Base-by-base conservation (phyloP, 208 protist species). In the Balamuthia mandrillaris region DNA sequence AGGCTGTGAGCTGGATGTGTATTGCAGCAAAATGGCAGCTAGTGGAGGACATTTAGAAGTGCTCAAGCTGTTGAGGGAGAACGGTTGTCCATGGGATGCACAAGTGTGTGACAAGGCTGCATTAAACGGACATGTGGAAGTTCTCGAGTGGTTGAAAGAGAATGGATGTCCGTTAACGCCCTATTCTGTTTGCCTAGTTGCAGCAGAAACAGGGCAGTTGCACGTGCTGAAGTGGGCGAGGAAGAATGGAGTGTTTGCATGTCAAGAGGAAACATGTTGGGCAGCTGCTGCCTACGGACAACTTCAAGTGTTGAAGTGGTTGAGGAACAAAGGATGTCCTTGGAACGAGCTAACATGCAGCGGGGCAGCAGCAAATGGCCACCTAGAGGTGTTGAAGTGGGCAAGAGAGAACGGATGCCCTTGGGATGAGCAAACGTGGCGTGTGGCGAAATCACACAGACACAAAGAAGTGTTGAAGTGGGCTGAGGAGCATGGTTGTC, bases 361-460 rank as follows among this genome's bases (percentile, higher is more conserved):
- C 21, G 65, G 37, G 21, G 65, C 65, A 27, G 65, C 65, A n/a
- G 21, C 29, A 39, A 27, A 27, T n/a, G 65, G 41, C 29, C 65
- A 75, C 33, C 41, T 75, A 14, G 65, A 75, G 65, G 21, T 75
- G 6, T 75, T 75, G 24, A 27, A 75, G 24, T 75, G 65, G 65
- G 10, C 29, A n/a, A 27, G 41, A 27, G 65, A 14, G 41, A 41
- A 75, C 31, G 65, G 24, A 6, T 75, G 6, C 24, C 60, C 60
- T 14, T 68, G 60, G 60, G 60, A 68, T 6, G 61, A 70, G 61
- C 9, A 4, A 7, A 42, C 31, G 5, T 45, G 61, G n/a, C n/a
- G n/a, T n/a, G n/a, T n/a, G n/a, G n/a, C n/a, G n/a, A n/a, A n/a
- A n/a, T n/a, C n/a, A n/a, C n/a, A n/a, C n/a, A n/a, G n/a, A n/a